Evolutionary conservation across 2,329 filamentous ascomycete genomes (phyloP).

Genomic region (Fusarium oligoseptatum): DNA sequence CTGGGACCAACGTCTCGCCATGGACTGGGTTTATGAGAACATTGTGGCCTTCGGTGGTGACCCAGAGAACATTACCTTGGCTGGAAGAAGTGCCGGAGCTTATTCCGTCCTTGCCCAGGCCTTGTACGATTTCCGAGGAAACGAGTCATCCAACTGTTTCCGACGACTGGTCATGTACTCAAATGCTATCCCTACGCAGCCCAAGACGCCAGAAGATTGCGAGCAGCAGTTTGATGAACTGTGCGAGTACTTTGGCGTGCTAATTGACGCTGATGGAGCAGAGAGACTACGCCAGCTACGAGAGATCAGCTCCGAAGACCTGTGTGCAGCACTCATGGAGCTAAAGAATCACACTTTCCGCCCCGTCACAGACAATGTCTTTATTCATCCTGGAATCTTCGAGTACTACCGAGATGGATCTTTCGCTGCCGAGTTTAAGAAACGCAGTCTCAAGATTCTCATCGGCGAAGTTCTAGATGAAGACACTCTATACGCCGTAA

Average conservation of each 20-base stretch:
- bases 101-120: constrained; percentile 22
- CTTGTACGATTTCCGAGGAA: constrained; percentile 17
- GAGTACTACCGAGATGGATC: constrained; percentile 19
- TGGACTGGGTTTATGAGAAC: constrained; percentile 25
- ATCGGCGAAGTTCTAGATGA: constrained; percentile 27
- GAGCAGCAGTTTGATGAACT: constrained; percentile 21
- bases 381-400: constrained; percentile 20
- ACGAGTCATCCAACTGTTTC: neutral
- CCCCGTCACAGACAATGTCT: constrained; percentile 21
- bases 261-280: neutral
- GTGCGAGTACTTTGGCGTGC: constrained; percentile 12
- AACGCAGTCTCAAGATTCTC: constrained; percentile 6
- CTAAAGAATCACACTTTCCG: constrained; percentile 26
- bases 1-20: constrained; percentile 26
- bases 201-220: constrained; percentile 15
- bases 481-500: constrained; percentile 23
- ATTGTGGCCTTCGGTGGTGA: constrained; percentile 19
- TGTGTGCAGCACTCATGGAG: constrained; percentile 18
- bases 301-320: constrained; percentile 5
- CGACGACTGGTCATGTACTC: constrained; percentile 21
- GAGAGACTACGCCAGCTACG: constrained; percentile 7
- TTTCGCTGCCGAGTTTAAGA: constrained; percentile 31
- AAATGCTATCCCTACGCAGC: constrained; percentile 25
- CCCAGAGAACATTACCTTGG: constrained; percentile 12
- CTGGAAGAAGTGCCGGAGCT: constrained; percentile 24